Conservation (phyloP, 148 eudicot genomes). For the Salicornia ramosissima region DNA sequence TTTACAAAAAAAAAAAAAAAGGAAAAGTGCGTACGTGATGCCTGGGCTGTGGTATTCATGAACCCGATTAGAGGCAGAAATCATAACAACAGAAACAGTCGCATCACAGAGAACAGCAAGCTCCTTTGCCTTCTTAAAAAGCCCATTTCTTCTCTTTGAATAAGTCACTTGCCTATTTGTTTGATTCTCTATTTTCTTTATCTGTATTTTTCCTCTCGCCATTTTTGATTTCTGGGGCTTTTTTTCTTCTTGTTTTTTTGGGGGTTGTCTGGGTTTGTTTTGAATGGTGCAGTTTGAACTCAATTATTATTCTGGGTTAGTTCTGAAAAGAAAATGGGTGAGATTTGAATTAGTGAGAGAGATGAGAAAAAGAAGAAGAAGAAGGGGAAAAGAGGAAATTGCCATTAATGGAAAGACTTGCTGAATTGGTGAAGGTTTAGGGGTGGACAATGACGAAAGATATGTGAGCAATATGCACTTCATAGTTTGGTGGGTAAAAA, state of each 20-base stretch:
- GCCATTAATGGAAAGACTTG: constrained; percentile 18
- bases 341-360: too few species aligned
- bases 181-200: constrained; percentile 74
- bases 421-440: constrained; percentile 23
- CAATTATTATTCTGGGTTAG: too few species aligned
- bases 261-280: too few species aligned
- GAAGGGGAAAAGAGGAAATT: not conserved
- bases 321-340: too few species aligned
- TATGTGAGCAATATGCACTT: too few species aligned
- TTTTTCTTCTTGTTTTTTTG: not conserved
- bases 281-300: too few species aligned
- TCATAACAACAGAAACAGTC: constrained; percentile 70
- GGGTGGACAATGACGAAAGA: too few species aligned
- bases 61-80: constrained; percentile 62
- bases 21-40: constrained; percentile 31
- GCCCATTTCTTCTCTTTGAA: constrained; percentile 76
- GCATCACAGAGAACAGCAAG: constrained; percentile 87
- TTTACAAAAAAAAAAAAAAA: not conserved
- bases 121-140: constrained; percentile 85
- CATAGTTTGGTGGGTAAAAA: too few species aligned
- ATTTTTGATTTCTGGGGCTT: constrained; percentile 28
- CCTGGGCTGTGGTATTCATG: constrained; percentile 67
- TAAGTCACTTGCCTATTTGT: constrained; percentile 91
- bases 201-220: constrained; percentile 93
- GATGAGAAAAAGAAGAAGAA: not conserved